phyloP scores from a whole-genome alignment of 345 rosid species.

The Gossypium longicalyx region DNA sequence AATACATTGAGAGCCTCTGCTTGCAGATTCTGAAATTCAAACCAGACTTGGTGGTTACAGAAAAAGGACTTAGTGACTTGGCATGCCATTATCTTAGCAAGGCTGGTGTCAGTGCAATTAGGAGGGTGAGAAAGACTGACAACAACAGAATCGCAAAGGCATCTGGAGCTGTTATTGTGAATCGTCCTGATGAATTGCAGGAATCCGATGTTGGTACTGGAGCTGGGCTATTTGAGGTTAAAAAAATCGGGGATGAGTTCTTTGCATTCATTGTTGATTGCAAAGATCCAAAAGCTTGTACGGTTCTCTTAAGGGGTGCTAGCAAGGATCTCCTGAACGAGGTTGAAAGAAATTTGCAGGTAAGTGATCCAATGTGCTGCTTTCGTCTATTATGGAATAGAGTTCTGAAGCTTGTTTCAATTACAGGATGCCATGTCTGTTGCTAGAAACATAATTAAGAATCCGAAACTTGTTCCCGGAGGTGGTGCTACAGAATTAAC shows the following conservation, averaged over 20 bases:
- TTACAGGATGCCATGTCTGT: conserved; percentile 93
- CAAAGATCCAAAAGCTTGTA: conserved; percentile 92
- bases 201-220: conserved; percentile 96
- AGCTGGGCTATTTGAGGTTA: conserved; percentile 92
- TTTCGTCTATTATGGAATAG: neutral
- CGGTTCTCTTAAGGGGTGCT: conserved; percentile 91
- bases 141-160: conserved; percentile 96
- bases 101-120: conserved; percentile 91
- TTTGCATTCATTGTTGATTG: conserved; percentile 86
- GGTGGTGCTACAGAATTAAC: conserved; percentile 96
- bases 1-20: conserved; percentile 77
- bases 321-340: conserved; percentile 96
- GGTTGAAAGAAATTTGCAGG: conserved; percentile 98
- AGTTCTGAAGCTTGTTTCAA: conserved; percentile 5
- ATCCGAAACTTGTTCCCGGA: conserved; percentile 91
- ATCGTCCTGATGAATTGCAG: conserved; percentile 91
- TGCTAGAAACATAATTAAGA: conserved; percentile 92
- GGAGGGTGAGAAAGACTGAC: conserved; percentile 89
- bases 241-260: conserved; percentile 93
- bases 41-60: conserved; percentile 87
- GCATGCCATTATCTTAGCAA: conserved; percentile 91
- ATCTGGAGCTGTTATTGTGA: conserved; percentile 91
- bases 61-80: conserved; percentile 96
- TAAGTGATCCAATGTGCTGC: conserved; percentile 18
- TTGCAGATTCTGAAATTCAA: conserved; percentile 79